Percentiles rank a stretch among this genome's conserved stretches.
These are phyloP conservation scores for Trebouxia sp. DNA, from an alignment of 139 green algal species.

Conservation along the genomic window DNA sequence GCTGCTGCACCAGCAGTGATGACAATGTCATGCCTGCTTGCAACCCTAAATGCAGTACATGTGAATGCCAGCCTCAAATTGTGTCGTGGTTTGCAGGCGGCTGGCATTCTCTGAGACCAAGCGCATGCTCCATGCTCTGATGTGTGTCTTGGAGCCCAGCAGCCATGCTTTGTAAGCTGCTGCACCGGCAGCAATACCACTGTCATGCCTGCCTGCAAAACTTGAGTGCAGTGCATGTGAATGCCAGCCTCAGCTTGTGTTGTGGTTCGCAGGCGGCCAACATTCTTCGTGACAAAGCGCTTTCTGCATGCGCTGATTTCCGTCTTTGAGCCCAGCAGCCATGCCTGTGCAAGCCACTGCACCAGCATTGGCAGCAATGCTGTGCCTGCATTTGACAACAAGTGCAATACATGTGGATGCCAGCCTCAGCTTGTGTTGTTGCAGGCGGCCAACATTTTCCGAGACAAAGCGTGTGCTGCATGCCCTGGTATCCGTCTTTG, in stretches of 20 bases:
- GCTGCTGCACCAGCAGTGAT: not conserved
- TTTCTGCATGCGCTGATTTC: slow-evolving; percentile 63
- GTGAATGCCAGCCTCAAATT: no score
- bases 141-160: not conserved
- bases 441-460: slow-evolving; percentile 82
- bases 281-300: slow-evolving; percentile 79
- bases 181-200: no score
- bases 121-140: slow-evolving; percentile 56
- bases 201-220: no score
- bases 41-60: no score
- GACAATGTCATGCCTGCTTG: not conserved
- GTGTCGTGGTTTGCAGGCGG: slow-evolving; percentile 75
- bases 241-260: no score
- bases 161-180: no score
- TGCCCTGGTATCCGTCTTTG: slow-evolving; percentile 62
- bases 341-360: slow-evolving; percentile 19
- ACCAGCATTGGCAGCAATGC: no score
- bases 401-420: no score
- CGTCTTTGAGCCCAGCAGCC: slow-evolving; percentile 46
- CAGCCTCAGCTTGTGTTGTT: no score
- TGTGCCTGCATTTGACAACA: no score
- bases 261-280: slow-evolving; percentile 84
- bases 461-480: slow-evolving; percentile 76
- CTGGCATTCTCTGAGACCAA: slow-evolving; percentile 85
- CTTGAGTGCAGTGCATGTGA: no score